Evolutionary conservation across 768 basidiomycete genomes (phyloP).

Genomic region (Mycena metata): DNA sequence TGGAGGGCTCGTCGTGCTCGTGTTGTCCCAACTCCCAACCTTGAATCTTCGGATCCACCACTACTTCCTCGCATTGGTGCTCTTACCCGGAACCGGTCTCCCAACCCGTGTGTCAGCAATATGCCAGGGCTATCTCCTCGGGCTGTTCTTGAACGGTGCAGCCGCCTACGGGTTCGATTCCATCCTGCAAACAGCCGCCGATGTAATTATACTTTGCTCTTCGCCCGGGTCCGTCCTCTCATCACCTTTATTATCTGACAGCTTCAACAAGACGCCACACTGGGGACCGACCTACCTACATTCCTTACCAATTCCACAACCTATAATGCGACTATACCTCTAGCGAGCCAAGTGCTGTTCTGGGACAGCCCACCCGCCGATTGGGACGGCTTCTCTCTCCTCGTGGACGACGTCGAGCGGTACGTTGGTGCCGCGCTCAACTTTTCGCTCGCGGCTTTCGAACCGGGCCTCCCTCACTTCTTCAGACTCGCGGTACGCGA

Average conservation of each 20-base stretch:
- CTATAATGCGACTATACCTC: constrained; percentile 67
- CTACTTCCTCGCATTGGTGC: constrained; percentile 81
- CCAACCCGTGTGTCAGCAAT: constrained; percentile 85
- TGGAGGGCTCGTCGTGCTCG: constrained; percentile 75
- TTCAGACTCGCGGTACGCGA: constrained; percentile 82
- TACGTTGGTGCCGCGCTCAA: constrained; percentile 80
- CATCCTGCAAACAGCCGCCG: constrained; percentile 80
- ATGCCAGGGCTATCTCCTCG: constrained; percentile 85
- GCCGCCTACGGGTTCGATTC: constrained; percentile 86
- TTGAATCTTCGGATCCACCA: constrained; percentile 83
- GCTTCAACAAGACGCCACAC: constrained; percentile 80
- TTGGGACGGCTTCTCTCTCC: constrained; percentile 84
- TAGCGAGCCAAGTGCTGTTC: constrained; percentile 66
- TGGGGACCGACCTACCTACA: constrained; percentile 76
- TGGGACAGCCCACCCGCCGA: constrained; percentile 68
- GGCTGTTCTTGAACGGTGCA: constrained; percentile 84
- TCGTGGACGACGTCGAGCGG: constrained; percentile 90
- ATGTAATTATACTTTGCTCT: constrained; percentile 58
- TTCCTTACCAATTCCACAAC: constrained; percentile 84
- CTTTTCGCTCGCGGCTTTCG: constrained; percentile 75
- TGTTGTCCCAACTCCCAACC: constrained; percentile 78
- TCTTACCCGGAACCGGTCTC: constrained; percentile 85
- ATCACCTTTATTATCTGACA: constrained; percentile 46
- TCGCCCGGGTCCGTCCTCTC: constrained; percentile 14
- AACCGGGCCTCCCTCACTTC: constrained; percentile 76